Base-by-base conservation (phyloP, 1,284 basidiomycete genomes). In the Cryptococcus sp. region DNA sequence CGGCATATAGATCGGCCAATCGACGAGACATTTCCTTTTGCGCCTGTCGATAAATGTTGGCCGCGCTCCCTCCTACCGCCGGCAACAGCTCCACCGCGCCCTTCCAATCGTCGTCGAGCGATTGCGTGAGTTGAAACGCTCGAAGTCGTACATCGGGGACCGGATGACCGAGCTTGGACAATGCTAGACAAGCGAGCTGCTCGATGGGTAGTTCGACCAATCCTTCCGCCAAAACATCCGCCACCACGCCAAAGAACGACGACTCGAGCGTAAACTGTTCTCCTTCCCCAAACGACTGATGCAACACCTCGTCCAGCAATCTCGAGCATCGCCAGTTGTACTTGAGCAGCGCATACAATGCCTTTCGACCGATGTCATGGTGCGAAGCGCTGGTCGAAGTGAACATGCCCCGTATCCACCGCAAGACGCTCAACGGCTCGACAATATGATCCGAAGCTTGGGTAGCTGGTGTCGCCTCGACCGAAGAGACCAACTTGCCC, bases 151-250 rank as follows among this genome's bases (percentile, higher is more conserved):
- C 82, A 25, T 78, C 76, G 2, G 78, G 62, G 26, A 82, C 78
- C 2, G 82, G 80, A 67, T 94, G 87, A 31, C 87, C 86, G 3
- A 97, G 79, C 67, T 94, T 94, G 19, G 87, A 83, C 10, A 95
- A 74, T 0, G 85, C 86, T 4, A 94, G 77, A 59, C 85, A 92
- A n/a, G 83, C 79, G 10, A 83, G 76, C 63, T 94, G 88, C 6
- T 82, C 77, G 7, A 73, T 71, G 3, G 77, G 79, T 62, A 83
- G 80, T 28, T 87, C 76, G 21, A 70, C 52, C 12, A 56, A 54
- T 9, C 66, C 63, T 22, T 72, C 69, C 14, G 53, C 49, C 18
- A 70, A 49, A n/a, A 85, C 79, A 38, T 89, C 85, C 1, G 82
- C 80, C 1, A 93, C 77, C 22, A 86, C 82, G 58, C 86, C 84